A percentile compares a stretch with the other conserved stretches of the same genome.
phyloP scores from a whole-genome alignment of 306 rosid genomes.

The Hippophae tibetana region DNA sequence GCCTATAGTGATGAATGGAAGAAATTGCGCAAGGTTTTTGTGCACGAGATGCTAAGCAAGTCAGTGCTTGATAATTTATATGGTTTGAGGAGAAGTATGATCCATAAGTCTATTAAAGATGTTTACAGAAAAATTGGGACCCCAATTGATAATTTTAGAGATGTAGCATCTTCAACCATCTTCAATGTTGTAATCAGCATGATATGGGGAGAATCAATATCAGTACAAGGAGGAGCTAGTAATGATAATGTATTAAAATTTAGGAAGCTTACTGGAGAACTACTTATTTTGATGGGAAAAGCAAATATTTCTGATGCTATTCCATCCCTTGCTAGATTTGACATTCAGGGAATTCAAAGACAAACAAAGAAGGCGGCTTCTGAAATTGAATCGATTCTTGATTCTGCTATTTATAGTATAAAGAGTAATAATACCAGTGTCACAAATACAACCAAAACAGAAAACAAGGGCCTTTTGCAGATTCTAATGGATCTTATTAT shows the following conservation, averaged over 20 bases:
- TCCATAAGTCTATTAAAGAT: conserved; percentile 10
- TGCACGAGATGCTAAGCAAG: conserved; percentile 17
- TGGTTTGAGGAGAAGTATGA: conserved; percentile 6
- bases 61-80: conserved; percentile 11
- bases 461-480: too few relatives aligned
- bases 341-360: conserved; percentile 26
- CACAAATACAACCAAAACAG: too few relatives aligned
- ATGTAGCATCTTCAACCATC: too few relatives aligned
- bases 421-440: neutral
- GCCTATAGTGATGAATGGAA: conserved; percentile 22
- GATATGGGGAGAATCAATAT: too few relatives aligned
- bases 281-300: conserved; percentile 7
- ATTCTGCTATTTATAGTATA: neutral
- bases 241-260: conserved; percentile 5
- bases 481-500: too few relatives aligned
- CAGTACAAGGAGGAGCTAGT: neutral
- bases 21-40: conserved; percentile 25
- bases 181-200: too few relatives aligned
- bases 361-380: neutral
- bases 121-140: conserved; percentile 1
- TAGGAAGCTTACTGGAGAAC: neutral
- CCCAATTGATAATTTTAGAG: too few relatives aligned
- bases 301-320: conserved; percentile 25
- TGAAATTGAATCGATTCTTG: neutral
- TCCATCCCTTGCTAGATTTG: conserved; percentile 17